Evolutionary conservation across 352 stramenopile genomes (phyloP).

Genomic region (Globisporangium cylindrosporum): DNA sequence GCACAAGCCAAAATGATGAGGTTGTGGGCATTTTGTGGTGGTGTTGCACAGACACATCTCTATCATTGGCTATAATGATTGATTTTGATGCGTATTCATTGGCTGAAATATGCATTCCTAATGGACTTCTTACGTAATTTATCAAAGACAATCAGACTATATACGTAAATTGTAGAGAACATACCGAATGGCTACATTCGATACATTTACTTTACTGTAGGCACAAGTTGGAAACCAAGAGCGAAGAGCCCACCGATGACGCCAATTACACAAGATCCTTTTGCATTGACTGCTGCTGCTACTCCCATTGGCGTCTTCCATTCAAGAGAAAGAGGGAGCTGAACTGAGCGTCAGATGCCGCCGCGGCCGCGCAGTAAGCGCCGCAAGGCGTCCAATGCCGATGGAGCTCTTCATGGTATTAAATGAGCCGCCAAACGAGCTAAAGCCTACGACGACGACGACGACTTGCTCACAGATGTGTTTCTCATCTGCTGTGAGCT

Average conservation of each 20-base stretch:
- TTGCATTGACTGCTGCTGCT: not conserved
- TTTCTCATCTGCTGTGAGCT: constrained; percentile 10
- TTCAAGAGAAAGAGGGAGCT: not conserved
- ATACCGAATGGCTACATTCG: not conserved
- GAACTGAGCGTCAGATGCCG: not conserved
- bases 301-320: not conserved
- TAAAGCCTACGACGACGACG: no score
- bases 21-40: not conserved
- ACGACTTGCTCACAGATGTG: not conserved
- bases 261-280: not conserved
- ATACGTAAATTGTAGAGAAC: not conserved
- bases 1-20: not conserved
- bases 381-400: not conserved
- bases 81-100: not conserved
- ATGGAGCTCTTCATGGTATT: not conserved
- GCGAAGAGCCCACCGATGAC: not conserved
- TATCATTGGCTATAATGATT: not conserved
- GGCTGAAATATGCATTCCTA: not conserved
- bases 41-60: not conserved
- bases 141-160: not conserved
- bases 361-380: no score
- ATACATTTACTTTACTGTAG: not conserved
- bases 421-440: not conserved
- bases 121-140: not conserved
- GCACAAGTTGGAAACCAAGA: not conserved